Base-by-base conservation (phyloP, 768 basidiomycete genomes). In the Pleurotus ostreatus region DNA sequence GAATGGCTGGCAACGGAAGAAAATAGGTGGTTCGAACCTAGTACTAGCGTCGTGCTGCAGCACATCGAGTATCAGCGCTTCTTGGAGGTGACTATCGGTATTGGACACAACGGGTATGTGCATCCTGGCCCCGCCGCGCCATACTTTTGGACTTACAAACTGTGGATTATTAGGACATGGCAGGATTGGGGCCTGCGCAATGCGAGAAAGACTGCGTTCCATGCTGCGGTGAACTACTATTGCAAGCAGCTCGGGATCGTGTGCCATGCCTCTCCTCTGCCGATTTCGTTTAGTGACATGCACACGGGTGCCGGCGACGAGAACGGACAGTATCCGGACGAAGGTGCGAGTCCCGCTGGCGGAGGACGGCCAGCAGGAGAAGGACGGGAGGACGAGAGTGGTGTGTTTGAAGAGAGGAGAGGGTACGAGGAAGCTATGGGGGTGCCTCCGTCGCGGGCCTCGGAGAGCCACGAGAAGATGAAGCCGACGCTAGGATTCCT, bases 1-100 rank as follows among this genome's bases (percentile, higher is more conserved):
- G 78, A 82, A 41, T 92, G 90, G 90, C 77, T 92, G 8, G 74
- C 80, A 25, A 88, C 84, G 7, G 90, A 92, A 64, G 85, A 89
- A 65, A 88, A 91, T 62, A 75, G 89, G 18, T 91, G 89, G 89
- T 91, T 78, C 62, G 78, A 85, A 51, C 83, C 89, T 3, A 77
- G 75, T 25, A 92, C 89, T 8, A 79, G 77, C 30, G 71, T 91
- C 57, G 78, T 72, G 4, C 63, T 89, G 46, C 86, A 88, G 63
- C 72, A 78, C 18, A 88, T 92, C 65, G 72, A 78, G 15, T 84
- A 76, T 60, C 88, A 89, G 66, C 76, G 81, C 47, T 82, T 83
- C 61, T 64, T 92, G 45, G 85, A 86, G 60, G 63, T 89, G 55
- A 87, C 87, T 1, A 84, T 92, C 47, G 77, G 78, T 59, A 86